Conservation (phyloP, 2,329 filamentous ascomycete genomes). For the Nothopassalora personata region DNA sequence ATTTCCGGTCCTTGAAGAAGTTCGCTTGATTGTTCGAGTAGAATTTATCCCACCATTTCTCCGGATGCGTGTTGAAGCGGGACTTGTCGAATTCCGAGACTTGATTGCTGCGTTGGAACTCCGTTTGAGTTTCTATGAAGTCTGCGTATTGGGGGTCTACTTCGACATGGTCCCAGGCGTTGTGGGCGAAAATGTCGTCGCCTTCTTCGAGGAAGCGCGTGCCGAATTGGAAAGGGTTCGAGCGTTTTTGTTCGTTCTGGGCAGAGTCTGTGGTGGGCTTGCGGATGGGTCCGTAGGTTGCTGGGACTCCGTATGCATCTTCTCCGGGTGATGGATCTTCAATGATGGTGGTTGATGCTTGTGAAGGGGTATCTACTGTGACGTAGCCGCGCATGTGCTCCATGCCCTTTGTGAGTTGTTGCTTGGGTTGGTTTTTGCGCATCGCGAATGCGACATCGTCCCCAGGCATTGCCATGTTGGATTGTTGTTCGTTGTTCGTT, state of each 20-base stretch:
- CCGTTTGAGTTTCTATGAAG: slow-evolving; percentile 79
- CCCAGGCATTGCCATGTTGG: slow-evolving; percentile 18
- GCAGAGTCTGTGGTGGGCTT: slow-evolving; percentile 58
- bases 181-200: slow-evolving; percentile 93
- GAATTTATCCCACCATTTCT: slow-evolving; percentile 97
- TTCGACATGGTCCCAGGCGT: slow-evolving; percentile 97
- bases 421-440: slow-evolving; percentile 30
- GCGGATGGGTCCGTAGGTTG: slow-evolving; percentile 41
- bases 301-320: slow-evolving; percentile 48
- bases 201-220: slow-evolving; percentile 76
- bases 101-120: slow-evolving; percentile 75
- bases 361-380: slow-evolving; percentile 36
- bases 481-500: slow-evolving; percentile 12
- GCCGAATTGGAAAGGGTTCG: slow-evolving; percentile 92
- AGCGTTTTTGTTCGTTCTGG: slow-evolving; percentile 73
- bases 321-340: slow-evolving; percentile 24
- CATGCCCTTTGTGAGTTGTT: slow-evolving; percentile 49
- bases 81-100: slow-evolving; percentile 91
- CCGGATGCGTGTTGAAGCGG: slow-evolving; percentile 82
- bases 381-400: slow-evolving; percentile 49
- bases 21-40: slow-evolving; percentile 97
- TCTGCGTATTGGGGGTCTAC: slow-evolving; percentile 83
- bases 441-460: slow-evolving; percentile 10
- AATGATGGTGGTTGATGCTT: neutral
- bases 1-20: slow-evolving; percentile 98